A percentile compares a stretch with the other conserved stretches of the same genome.
phyloP scores from a whole-genome alignment of 768 basidiomycete genomes.

The Sporobolomyces roseus region DNA sequence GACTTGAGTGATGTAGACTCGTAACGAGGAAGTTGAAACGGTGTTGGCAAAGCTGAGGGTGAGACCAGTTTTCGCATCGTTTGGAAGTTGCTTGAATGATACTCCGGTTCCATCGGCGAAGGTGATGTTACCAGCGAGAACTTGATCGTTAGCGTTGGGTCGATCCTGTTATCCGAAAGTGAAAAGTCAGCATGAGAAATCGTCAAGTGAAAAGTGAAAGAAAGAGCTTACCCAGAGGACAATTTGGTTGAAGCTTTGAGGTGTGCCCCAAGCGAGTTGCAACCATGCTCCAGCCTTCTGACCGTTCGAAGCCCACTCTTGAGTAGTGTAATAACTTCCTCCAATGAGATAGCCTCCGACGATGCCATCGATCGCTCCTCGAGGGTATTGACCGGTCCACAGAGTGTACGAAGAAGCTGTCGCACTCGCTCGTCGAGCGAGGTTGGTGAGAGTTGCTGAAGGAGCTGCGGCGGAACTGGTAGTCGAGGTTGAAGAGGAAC shows the following conservation, averaged over 20 bases:
- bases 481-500: background rate
- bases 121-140: constrained; percentile 27
- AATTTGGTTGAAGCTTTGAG: constrained; percentile 25
- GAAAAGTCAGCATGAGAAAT: background rate
- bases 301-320: constrained; percentile 23
- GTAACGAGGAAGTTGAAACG: constrained; percentile 5
- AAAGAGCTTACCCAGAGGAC: constrained; percentile 23
- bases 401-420: constrained; percentile 7
- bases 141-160: constrained; percentile 23
- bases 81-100: constrained; percentile 10
- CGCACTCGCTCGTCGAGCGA: constrained; percentile 15
- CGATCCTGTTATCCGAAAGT: constrained; percentile 21
- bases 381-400: background rate
- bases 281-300: constrained; percentile 17
- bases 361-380: constrained; percentile 29
- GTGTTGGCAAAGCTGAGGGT: constrained; percentile 25
- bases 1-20: constrained; percentile 21
- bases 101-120: constrained; percentile 25
- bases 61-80: constrained; percentile 19
- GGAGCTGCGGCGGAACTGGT: background rate
- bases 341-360: constrained; percentile 22
- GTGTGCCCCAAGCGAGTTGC: constrained; percentile 16
- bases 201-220: no score
- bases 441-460: background rate
- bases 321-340: background rate